These are phyloP conservation scores for Bolboschoenus planiculmis DNA, from an alignment of 176 grass and related monocot species.

Conservation along the genomic window DNA sequence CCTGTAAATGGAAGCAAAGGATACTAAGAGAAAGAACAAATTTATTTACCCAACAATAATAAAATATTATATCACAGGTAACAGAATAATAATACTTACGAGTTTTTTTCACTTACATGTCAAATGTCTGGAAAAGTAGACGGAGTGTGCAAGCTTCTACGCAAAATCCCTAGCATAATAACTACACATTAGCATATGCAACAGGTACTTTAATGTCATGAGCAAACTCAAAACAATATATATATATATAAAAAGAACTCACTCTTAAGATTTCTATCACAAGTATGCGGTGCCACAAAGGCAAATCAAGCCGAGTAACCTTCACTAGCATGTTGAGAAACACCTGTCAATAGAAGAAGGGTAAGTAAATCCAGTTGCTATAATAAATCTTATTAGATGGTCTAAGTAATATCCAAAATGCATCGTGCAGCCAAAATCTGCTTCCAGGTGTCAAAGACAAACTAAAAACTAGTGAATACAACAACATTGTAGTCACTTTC, in stretches of 20 bases:
- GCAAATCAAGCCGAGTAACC: constrained; percentile 85
- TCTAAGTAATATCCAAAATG: not conserved
- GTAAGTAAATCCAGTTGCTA: not conserved
- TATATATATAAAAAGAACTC: constrained; percentile 21
- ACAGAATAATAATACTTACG: constrained; percentile 16
- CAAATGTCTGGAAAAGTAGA: constrained; percentile 89
- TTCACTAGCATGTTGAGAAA: constrained; percentile 98
- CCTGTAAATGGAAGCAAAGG: constrained; percentile 41
- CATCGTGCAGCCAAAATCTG: not conserved
- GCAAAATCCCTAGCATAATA: constrained; percentile 75
- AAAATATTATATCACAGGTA: constrained; percentile 14
- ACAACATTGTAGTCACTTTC: not conserved
- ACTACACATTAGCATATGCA: constrained; percentile 17
- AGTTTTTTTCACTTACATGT: constrained; percentile 59
- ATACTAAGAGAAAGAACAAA: constrained; percentile 10
- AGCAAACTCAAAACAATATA: no score
- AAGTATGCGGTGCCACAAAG: constrained; percentile 97
- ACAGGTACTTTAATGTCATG: not conserved
- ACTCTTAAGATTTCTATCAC: constrained; percentile 98
- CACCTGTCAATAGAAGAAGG: constrained; percentile 51
- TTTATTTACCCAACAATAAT: not conserved
- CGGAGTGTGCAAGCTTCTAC: constrained; percentile 81
- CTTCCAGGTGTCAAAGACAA: not conserved
- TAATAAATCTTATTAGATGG: not conserved
- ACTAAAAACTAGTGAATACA: not conserved